Conservation (phyloP, 352 stramenopile species). For the Phytophthora litchii region DNA sequence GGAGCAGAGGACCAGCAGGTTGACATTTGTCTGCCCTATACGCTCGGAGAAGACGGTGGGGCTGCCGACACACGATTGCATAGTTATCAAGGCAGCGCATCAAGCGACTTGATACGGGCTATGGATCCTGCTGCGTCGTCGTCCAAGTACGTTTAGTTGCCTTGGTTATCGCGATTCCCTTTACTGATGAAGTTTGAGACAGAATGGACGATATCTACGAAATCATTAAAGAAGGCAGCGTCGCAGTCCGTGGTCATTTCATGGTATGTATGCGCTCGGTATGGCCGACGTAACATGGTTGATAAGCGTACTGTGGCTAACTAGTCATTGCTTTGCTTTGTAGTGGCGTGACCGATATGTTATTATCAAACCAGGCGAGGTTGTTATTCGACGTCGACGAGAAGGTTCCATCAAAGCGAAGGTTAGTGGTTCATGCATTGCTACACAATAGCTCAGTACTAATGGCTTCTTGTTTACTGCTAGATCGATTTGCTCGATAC, state of each 20-base stretch:
- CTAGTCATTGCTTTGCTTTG: slow-evolving; percentile 3
- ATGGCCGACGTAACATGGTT: background rate
- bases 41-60: slow-evolving; percentile 1
- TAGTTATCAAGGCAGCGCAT: slow-evolving; percentile 17
- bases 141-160: slow-evolving; percentile 27
- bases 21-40: slow-evolving; percentile 12
- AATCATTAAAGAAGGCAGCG: slow-evolving; percentile 61
- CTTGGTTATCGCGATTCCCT: background rate
- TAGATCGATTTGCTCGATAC: slow-evolving; percentile 68
- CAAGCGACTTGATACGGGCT: slow-evolving; percentile 1
- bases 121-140: slow-evolving; percentile 32
- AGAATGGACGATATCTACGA: slow-evolving; percentile 33
- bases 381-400: slow-evolving; percentile 54
- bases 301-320: background rate
- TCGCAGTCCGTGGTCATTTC: slow-evolving; percentile 67
- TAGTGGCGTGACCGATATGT: slow-evolving; percentile 79
- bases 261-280: slow-evolving; percentile 42
- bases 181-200: slow-evolving; percentile 1
- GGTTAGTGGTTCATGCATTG: slow-evolving; percentile 32
- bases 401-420: slow-evolving; percentile 63
- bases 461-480: background rate
- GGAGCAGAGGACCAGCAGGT: slow-evolving; percentile 26
- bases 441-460: background rate
- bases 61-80: slow-evolving; percentile 14
- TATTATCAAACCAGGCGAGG: slow-evolving; percentile 48